Evolutionary conservation across 495 filamentous ascomycete species (phyloP).

Genomic region (Penicillium fimorum): DNA sequence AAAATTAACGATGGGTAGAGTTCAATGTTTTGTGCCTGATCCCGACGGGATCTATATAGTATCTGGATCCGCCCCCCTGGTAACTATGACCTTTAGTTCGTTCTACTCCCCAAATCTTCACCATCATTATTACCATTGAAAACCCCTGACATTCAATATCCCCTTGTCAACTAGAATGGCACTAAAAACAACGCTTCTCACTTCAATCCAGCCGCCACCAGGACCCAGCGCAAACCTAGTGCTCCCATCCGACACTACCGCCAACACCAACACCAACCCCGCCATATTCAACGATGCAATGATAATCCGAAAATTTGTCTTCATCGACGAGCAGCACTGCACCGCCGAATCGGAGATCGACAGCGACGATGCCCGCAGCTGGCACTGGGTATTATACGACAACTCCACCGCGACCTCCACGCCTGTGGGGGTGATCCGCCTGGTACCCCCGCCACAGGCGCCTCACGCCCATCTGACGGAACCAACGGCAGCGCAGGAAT

Average conservation of each 20-base stretch:
- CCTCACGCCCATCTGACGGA: constrained; percentile 50
- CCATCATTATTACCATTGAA: constrained; percentile 11
- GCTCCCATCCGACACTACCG: constrained; percentile 19
- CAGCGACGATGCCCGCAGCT: constrained; percentile 70
- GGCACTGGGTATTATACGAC: constrained; percentile 77
- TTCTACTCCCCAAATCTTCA: background rate
- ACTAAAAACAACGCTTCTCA: constrained; percentile 15
- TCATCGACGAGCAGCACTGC: constrained; percentile 71
- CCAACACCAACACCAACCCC: constrained; percentile 45
- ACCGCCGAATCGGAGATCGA: constrained; percentile 72
- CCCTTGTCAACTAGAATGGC: constrained; percentile 1
- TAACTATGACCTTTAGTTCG: background rate
- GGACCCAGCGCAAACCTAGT: constrained; percentile 15
- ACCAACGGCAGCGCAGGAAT: background rate
- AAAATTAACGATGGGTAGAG: background rate
- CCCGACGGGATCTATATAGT: background rate
- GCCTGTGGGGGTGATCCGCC: constrained; percentile 65
- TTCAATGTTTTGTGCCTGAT: background rate
- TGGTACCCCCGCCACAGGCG: constrained; percentile 73
- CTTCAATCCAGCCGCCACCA: constrained; percentile 27
- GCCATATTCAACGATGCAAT: constrained; percentile 72
- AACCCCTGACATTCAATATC: background rate
- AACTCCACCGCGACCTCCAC: background rate
- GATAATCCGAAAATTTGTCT: constrained; percentile 72
- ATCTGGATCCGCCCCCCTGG: background rate